phyloP scores from a whole-genome alignment of 2,329 filamentous ascomycete species.

The Oidium heveae region DNA sequence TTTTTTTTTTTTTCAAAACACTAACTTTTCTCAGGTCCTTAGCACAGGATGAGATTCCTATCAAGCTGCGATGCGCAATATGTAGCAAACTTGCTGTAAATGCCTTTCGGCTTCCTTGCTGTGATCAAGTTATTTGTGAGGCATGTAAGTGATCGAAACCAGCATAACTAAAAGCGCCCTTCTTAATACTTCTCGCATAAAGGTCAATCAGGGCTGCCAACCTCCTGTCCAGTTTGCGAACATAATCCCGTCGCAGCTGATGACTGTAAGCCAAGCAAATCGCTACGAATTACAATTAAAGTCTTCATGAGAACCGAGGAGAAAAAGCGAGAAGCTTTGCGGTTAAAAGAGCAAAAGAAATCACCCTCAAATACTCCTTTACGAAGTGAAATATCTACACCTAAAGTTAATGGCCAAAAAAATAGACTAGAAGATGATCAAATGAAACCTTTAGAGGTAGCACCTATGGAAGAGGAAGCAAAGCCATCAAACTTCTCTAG shows the following conservation, averaged over 20 bases:
- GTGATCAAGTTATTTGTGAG: slow-evolving; percentile 84
- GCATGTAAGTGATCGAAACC: slow-evolving; percentile 30
- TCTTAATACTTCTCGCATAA: slow-evolving; percentile 5
- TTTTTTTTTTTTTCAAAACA: too few species aligned
- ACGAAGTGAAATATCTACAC: slow-evolving; percentile 5
- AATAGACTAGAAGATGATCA: neutral
- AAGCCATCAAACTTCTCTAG: slow-evolving; percentile 2
- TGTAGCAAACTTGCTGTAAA: slow-evolving; percentile 82
- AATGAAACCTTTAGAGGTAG: slow-evolving; percentile 1
- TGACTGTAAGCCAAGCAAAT: slow-evolving; percentile 72
- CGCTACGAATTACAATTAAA: slow-evolving; percentile 72
- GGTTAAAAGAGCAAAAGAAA: slow-evolving; percentile 18
- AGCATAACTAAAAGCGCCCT: too few species aligned
- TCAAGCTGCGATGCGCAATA: slow-evolving; percentile 81
- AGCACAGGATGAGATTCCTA: slow-evolving; percentile 54
- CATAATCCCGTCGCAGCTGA: slow-evolving; percentile 70
- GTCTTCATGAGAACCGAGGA: slow-evolving; percentile 78
- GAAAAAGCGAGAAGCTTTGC: slow-evolving; percentile 55
- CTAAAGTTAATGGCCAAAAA: slow-evolving; percentile 1
- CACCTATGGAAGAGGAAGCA: slow-evolving; percentile 3
- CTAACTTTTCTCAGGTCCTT: slow-evolving; percentile 10
- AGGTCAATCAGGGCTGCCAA: slow-evolving; percentile 54
- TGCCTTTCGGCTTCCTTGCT: slow-evolving; percentile 77
- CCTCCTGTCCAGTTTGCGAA: slow-evolving; percentile 76
- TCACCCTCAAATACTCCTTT: slow-evolving; percentile 14